phyloP scores from a whole-genome alignment of 1,284 basidiomycete genomes.

The Ganoderma leucocontextum region DNA sequence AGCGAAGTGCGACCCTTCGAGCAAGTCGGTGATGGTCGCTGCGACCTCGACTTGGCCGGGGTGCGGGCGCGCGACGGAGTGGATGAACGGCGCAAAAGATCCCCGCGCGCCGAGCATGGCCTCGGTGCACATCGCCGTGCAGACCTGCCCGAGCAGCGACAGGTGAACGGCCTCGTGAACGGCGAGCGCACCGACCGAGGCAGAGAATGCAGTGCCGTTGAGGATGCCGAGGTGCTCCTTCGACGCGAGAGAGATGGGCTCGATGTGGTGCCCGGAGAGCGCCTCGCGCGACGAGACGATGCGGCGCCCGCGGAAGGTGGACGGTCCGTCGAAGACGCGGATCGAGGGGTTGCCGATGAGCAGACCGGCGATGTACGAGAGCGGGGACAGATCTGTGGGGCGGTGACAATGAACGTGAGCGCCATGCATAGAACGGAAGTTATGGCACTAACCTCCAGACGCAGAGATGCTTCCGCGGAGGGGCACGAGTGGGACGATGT shows the following conservation, averaged over 20 bases:
- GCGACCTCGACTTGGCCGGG: conserved; percentile 85
- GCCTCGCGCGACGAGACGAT: conserved; percentile 74
- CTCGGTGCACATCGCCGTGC: conserved; percentile 87
- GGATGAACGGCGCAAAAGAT: conserved; percentile 85
- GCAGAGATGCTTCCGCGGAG: conserved; percentile 85
- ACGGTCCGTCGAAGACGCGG: conserved; percentile 70
- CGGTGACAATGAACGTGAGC: not conserved
- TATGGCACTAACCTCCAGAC: conserved; percentile 66
- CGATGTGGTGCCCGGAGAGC: conserved; percentile 68
- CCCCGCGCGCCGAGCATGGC: conserved; percentile 78
- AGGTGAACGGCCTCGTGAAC: conserved; percentile 80
- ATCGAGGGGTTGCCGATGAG: conserved; percentile 85
- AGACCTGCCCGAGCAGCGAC: conserved; percentile 75
- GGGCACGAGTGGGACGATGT: conserved; percentile 86
- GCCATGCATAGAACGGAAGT: not conserved
- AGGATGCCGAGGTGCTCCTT: conserved; percentile 87
- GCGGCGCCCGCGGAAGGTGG: conserved; percentile 57
- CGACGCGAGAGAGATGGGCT: conserved; percentile 75
- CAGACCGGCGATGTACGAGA: conserved; percentile 86
- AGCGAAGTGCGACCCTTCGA: conserved; percentile 79
- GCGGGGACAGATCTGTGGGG: conserved; percentile 71
- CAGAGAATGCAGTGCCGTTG: conserved; percentile 88
- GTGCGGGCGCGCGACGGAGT: conserved; percentile 82
- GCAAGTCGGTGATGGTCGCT: conserved; percentile 70
- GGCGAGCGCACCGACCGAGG: conserved; percentile 65